phyloP scores from a whole-genome alignment of 495 filamentous ascomycete species.

The Xylona heveae region DNA sequence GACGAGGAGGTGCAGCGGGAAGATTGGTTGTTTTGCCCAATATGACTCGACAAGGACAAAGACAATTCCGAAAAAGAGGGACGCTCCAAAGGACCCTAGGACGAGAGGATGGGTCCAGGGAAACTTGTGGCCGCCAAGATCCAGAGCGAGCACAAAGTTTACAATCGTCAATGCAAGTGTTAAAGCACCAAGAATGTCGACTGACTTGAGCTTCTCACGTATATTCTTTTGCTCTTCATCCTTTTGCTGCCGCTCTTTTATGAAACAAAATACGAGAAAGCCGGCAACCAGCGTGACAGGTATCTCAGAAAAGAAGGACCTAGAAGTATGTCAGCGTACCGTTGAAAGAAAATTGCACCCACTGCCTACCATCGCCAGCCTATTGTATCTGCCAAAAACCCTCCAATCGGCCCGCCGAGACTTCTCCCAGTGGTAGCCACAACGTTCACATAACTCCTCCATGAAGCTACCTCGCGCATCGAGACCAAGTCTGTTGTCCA shows the following conservation, averaged over 20 bases:
- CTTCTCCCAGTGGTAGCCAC: constrained; percentile 12
- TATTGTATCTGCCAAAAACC: constrained; percentile 11
- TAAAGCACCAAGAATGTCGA: constrained; percentile 10
- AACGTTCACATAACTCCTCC: constrained; percentile 13
- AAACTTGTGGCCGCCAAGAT: constrained; percentile 3
- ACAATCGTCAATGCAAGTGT: constrained; percentile 7
- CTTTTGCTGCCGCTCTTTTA: too few relatives aligned
- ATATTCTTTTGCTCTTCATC: too few relatives aligned
- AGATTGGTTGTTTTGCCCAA: constrained; percentile 34
- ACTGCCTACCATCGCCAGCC: constrained; percentile 16
- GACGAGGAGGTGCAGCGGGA: constrained; percentile 34
- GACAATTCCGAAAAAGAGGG: constrained; percentile 2
- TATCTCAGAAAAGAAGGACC: constrained; percentile 15
- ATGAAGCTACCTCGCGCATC: constrained; percentile 9
- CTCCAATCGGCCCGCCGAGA: constrained; percentile 13
- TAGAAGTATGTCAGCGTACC: constrained; percentile 2
- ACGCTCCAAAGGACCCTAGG: constrained; percentile 4
- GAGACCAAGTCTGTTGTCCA: constrained; percentile 10
- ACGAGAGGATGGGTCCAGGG: constrained; percentile 7
- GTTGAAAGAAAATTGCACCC: too few relatives aligned
- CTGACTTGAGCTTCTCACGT: constrained; percentile 7
- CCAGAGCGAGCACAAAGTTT: constrained; percentile 5
- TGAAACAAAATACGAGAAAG: constrained; percentile 7
- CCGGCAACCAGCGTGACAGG: constrained; percentile 10
- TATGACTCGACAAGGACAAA: constrained; percentile 17